Conservation (phyloP, 169 alveolate genomes). For the Neospora caninum region DNA sequence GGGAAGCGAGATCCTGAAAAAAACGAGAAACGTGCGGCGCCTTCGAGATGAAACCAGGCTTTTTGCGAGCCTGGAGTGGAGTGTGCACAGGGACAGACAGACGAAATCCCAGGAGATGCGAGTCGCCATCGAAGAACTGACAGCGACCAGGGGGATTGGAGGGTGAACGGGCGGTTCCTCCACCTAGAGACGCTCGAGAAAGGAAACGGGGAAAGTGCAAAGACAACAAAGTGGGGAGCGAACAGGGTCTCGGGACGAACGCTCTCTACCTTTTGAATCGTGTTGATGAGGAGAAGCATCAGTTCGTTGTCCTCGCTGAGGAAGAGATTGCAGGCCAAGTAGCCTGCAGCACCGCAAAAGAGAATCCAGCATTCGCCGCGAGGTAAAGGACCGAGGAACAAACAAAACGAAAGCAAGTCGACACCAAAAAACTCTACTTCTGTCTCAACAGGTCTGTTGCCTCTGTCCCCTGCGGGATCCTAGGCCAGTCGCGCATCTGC, state of each 20-base stretch:
- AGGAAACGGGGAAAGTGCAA: not conserved
- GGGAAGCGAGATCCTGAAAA: conserved; percentile 63
- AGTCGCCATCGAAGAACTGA: not conserved
- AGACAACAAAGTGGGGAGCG: not conserved
- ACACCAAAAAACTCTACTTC: no score
- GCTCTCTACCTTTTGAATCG: conserved; percentile 85
- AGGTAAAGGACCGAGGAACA: not conserved
- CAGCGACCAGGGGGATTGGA: no score
- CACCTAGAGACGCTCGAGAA: not conserved
- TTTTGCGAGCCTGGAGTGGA: no score
- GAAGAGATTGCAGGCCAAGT: conserved; percentile 91
- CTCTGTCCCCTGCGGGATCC: no score
- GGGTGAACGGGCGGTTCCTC: no score
- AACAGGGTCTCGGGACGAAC: not conserved
- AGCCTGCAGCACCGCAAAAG: conserved; percentile 78
- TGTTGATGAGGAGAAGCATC: conserved; percentile 90
- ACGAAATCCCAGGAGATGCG: not conserved
- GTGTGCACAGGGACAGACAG: not conserved
- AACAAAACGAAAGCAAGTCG: not conserved
- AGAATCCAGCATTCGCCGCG: conserved; percentile 9
- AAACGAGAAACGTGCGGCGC: not conserved
- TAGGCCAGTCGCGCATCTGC: no score
- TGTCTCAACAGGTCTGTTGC: no score
- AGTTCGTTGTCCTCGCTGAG: conserved; percentile 88
- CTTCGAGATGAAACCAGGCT: no score